Conservation (phyloP, 2,329 filamentous ascomycete species). For the Nemania serpens region DNA sequence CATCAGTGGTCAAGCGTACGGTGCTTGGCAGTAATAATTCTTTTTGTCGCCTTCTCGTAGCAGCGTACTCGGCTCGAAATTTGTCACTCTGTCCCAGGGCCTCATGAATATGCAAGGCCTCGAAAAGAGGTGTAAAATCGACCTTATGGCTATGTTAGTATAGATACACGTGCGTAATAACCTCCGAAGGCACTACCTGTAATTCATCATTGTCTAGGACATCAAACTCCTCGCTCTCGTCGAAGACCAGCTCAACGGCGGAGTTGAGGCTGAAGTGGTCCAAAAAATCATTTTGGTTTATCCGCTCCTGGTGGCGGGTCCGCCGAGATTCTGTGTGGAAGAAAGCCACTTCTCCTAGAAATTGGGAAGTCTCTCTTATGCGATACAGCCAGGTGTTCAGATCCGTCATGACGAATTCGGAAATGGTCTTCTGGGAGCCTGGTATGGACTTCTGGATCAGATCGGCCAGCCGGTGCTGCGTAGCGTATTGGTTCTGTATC, state of each 20-base stretch:
- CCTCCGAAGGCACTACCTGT: constrained; percentile 47
- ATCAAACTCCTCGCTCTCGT: constrained; percentile 95
- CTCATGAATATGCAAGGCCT: constrained; percentile 95
- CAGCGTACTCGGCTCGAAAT: constrained; percentile 89
- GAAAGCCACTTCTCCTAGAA: constrained; percentile 93
- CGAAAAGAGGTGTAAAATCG: constrained; percentile 91
- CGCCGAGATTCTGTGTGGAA: constrained; percentile 92
- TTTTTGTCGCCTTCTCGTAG: constrained; percentile 87
- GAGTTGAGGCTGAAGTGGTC: constrained; percentile 91
- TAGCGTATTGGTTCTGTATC: constrained; percentile 81
- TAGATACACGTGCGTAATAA: background rate
- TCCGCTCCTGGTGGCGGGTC: constrained; percentile 79
- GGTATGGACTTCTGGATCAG: constrained; percentile 96
- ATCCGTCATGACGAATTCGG: constrained; percentile 95
- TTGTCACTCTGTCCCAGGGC: constrained; percentile 90
- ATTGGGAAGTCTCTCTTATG: constrained; percentile 94
- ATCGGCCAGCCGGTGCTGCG: constrained; percentile 91
- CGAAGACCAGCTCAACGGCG: constrained; percentile 90
- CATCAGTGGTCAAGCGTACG: constrained; percentile 79
- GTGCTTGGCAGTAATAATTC: constrained; percentile 81
- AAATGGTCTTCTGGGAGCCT: constrained; percentile 87
- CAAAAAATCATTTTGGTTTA: constrained; percentile 75
- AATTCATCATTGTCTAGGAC: constrained; percentile 94
- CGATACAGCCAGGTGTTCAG: constrained; percentile 96
- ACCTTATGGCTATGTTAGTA: constrained; percentile 50